Conservation (phyloP, 225 moss, liverwort and hornwort genomes). For the Pseudoscleropodium purum region DNA sequence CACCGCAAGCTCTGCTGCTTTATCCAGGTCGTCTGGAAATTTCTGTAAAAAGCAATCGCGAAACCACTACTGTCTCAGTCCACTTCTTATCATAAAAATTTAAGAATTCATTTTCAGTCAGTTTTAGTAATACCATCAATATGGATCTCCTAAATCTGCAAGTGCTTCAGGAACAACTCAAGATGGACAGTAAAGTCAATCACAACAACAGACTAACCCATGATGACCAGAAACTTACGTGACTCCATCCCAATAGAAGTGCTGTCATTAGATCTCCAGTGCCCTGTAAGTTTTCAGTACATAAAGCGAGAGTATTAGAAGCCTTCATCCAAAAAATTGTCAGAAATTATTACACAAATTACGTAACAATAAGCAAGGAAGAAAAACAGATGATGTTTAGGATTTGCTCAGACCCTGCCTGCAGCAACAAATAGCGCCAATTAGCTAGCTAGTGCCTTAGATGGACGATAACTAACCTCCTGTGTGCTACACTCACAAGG, state of each 20-base stretch:
- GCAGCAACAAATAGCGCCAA: background rate
- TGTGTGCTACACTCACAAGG: background rate
- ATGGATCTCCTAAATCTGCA: background rate
- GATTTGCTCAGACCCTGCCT: background rate
- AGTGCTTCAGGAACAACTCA: background rate
- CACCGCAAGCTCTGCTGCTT: slow-evolving; percentile 83
- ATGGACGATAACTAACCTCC: background rate
- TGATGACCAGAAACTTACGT: slow-evolving; percentile 46
- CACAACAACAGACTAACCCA: background rate
- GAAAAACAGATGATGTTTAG: background rate
- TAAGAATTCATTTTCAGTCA: background rate
- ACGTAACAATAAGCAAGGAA: background rate
- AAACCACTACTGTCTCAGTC: background rate
- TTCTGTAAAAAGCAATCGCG: slow-evolving; percentile 32
- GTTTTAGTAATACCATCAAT: background rate
- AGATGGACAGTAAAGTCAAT: background rate
- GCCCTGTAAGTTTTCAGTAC: slow-evolving; percentile 32
- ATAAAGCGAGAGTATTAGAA: background rate
- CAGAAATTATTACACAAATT: background rate
- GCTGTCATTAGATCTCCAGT: slow-evolving; percentile 94
- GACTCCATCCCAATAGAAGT: slow-evolving; percentile 86
- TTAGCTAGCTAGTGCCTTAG: background rate
- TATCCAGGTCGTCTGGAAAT: slow-evolving; percentile 72
- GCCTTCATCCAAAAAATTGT: background rate
- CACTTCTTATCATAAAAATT: background rate